Evolutionary conservation across 805 yeast genomes (phyloP).

Genomic region (Phaffomyces opuntiae): DNA sequence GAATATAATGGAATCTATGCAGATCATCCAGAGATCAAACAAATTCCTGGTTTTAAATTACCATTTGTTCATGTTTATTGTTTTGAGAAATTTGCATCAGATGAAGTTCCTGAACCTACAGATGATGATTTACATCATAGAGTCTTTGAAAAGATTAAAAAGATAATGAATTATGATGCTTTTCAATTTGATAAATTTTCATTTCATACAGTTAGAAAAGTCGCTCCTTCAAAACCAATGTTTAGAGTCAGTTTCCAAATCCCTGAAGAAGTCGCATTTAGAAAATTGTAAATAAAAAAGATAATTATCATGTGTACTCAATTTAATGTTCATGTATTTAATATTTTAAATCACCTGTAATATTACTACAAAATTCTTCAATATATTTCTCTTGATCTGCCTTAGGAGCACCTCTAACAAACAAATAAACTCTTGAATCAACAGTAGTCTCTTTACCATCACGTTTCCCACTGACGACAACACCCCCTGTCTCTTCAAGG

Average conservation of each 20-base stretch:
- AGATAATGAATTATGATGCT: slow-evolving; percentile 37
- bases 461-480: slow-evolving; percentile 46
- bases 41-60: slow-evolving; percentile 42
- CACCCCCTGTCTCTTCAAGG: slow-evolving; percentile 52
- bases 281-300: slow-evolving; percentile 6
- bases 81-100: slow-evolving; percentile 80
- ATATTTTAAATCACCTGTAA: slow-evolving; percentile 39
- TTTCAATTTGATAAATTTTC: slow-evolving; percentile 39
- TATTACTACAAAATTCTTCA: slow-evolving; percentile 43
- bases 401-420: slow-evolving; percentile 44
- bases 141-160: slow-evolving; percentile 46
- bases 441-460: slow-evolving; percentile 42
- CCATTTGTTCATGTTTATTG: slow-evolving; percentile 87
- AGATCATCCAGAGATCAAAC: slow-evolving; percentile 30
- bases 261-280: slow-evolving; percentile 61
- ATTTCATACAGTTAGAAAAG: slow-evolving; percentile 86
- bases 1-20: slow-evolving; percentile 70
- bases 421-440: slow-evolving; percentile 47
- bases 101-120: slow-evolving; percentile 56
- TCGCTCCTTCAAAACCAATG: slow-evolving; percentile 97
- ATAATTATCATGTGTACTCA: too few species aligned
- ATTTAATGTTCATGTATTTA: not conserved
- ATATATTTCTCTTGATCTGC: slow-evolving; percentile 38
- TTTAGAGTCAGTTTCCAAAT: slow-evolving; percentile 76
- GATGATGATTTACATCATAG: slow-evolving; percentile 62